phyloP scores from a whole-genome alignment of 148 eudicot genomes.

The Cornus kousa region DNA sequence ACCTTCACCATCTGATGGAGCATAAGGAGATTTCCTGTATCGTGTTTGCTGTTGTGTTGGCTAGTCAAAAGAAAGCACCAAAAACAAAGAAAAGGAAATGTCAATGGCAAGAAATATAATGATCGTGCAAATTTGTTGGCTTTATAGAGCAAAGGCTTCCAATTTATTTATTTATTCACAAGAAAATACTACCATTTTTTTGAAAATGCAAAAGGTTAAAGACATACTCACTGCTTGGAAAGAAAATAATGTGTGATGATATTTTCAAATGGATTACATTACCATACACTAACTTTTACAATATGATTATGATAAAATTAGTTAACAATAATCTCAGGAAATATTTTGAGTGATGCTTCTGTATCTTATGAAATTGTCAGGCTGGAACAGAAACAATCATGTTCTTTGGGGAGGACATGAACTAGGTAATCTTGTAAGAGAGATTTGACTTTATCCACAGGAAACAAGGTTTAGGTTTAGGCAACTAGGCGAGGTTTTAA shows the following conservation, averaged over 20 bases:
- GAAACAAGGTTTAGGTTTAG: background rate
- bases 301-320: too few species aligned
- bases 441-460: background rate
- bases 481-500: too few species aligned
- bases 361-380: too few species aligned
- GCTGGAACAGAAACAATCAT: background rate
- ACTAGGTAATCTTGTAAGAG: background rate
- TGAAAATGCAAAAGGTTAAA: background rate
- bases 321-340: background rate
- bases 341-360: background rate
- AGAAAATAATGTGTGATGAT: background rate
- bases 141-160: background rate
- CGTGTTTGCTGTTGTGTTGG: constrained; percentile 94
- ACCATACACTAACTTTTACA: background rate
- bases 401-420: background rate
- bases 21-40: constrained; percentile 83
- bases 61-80: constrained; percentile 23
- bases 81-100: background rate
- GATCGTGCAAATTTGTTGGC: background rate
- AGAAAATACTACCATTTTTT: background rate
- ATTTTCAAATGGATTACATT: background rate
- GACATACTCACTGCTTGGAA: too few species aligned
- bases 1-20: constrained; percentile 91
- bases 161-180: too few species aligned
- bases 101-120: background rate